A percentile compares a stretch with the other conserved stretches of the same genome.
Evolutionary conservation across 371 early-diverging fungal genomes (phyloP).

Genomic region (Mucor lusitanicus): DNA sequence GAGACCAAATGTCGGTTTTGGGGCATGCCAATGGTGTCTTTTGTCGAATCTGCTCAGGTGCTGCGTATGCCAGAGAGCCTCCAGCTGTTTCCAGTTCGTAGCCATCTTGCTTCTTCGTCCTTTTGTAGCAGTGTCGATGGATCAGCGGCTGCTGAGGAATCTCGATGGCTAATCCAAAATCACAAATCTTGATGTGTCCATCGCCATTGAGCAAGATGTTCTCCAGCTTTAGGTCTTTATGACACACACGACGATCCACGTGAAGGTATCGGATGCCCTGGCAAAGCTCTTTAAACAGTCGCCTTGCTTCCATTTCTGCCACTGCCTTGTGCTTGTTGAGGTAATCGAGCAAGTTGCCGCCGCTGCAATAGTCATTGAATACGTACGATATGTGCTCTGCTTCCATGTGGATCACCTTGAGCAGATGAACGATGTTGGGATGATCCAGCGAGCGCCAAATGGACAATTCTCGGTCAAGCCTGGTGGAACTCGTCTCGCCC

Average conservation of each 20-base stretch:
- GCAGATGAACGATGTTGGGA: constrained; percentile 65
- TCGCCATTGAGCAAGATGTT: constrained; percentile 73
- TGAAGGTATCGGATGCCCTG: constrained; percentile 84
- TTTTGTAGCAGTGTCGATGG: constrained; percentile 22
- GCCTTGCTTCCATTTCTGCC: constrained; percentile 46
- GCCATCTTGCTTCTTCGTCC: constrained; percentile 9
- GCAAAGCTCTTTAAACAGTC: constrained; percentile 70
- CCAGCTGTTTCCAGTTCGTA: constrained; percentile 28
- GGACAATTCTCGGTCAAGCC: constrained; percentile 57
- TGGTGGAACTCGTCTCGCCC: constrained; percentile 8
- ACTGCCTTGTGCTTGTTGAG: constrained; percentile 21
- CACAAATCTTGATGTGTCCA: constrained; percentile 74
- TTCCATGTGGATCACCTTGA: constrained; percentile 60
- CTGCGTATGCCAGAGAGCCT: constrained; percentile 77
- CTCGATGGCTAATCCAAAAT: constrained; percentile 83
- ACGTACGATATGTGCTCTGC: constrained; percentile 56
- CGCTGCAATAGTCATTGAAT: constrained; percentile 67
- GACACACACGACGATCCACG: constrained; percentile 68
- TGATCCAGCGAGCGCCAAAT: constrained; percentile 77
- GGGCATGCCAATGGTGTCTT: constrained; percentile 48
- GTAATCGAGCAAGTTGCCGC: constrained; percentile 56
- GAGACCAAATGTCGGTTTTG: constrained; percentile 80
- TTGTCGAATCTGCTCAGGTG: constrained; percentile 74
- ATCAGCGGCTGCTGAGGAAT: not conserved
- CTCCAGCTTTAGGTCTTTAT: constrained; percentile 94